Evolutionary conservation across 164 flowering plant genomes (phyloP), one percentile per base, ranked within the genome.

Genomic region (Vitis riparia): DNA sequence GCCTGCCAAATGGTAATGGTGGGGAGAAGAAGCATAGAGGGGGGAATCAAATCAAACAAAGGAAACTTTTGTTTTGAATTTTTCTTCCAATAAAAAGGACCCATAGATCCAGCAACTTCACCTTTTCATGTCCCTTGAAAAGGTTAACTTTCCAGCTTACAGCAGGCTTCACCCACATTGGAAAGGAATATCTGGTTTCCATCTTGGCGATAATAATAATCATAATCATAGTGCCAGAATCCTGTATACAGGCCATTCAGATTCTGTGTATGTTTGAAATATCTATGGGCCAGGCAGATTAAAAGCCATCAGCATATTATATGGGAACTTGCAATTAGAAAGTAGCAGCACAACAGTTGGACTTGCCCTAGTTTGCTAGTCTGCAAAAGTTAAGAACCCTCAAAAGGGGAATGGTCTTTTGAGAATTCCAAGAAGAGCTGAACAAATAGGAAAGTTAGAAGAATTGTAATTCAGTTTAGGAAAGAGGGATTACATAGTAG

Each of bases 131-230:
- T 15, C 47, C 44, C 69, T 30, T 51, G 58, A 30, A 55, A 66
- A 64, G 52, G 51, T 13, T n/a, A 23, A 8, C 59, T 66, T 55
- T 55, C 53, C 68, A 66, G 68, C 59, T 53, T 64, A 23, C 30
- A 32, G 23, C 11, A 64, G 6, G 19, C 12, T 37, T 44, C 51
- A 63, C 29, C 53, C 29, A 49, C 59, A 51, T 65, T 65, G 69
- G 59, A 11, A 66, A 66, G 60, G 51, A 15, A 55, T 50, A 66
- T 50, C 11, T 50, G 15, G 29, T 62, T 9, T 44, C 19, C 7
- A 10, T 37, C 47, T 15, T 23, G 48, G 23, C 30, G 51, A 49
- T 16, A 10, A 9, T 17, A 19, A 49, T 19, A 64, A 11, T 19
- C 32, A 14, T 11, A 48, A 9, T 37, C 44, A 37, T 3, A 32